phyloP scores from a whole-genome alignment of 2,329 filamentous ascomycete species.

The Ophiognomonia clavigignenti-juglandacearum region DNA sequence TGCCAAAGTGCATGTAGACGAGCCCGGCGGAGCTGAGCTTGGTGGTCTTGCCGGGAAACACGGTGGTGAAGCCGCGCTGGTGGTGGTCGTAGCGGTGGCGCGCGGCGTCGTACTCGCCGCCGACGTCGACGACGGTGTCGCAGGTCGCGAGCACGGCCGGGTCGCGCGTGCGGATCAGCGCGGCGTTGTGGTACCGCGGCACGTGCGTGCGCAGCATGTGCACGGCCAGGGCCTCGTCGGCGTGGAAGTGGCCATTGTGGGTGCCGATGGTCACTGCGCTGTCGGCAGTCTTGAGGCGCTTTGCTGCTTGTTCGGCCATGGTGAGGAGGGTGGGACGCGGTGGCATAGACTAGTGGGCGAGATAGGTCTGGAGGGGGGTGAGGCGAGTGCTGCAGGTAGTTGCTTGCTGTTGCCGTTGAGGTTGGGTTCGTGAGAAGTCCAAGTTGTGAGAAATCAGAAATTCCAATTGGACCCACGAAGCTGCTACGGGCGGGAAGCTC shows the following conservation, averaged over 20 bases:
- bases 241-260: conserved; percentile 98
- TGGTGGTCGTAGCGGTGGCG: conserved; percentile 91
- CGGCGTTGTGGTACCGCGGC: conserved; percentile 68
- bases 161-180: conserved; percentile 84
- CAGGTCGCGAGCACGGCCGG: conserved; percentile 70
- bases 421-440: too few relatives aligned
- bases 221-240: conserved; percentile 94
- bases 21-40: conserved; percentile 93
- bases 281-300: conserved; percentile 74
- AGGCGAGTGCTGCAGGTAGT: not conserved
- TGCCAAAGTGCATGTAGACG: conserved; percentile 94
- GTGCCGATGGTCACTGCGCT: conserved; percentile 71
- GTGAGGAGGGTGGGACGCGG: conserved; percentile 29
- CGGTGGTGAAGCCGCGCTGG: conserved; percentile 83
- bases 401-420: too few relatives aligned
- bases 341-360: conserved; percentile 32
- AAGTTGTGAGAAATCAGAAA: not conserved
- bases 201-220: conserved; percentile 84
- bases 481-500: too few relatives aligned
- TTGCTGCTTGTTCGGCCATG: conserved; percentile 69
- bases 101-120: conserved; percentile 79
- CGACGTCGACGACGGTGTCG: conserved; percentile 97
- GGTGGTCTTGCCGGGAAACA: conserved; percentile 77
- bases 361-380: not conserved
- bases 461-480: too few relatives aligned